Conservation (phyloP, 2,329 filamentous ascomycete species). For the Sclerotinia spermophila region DNA sequence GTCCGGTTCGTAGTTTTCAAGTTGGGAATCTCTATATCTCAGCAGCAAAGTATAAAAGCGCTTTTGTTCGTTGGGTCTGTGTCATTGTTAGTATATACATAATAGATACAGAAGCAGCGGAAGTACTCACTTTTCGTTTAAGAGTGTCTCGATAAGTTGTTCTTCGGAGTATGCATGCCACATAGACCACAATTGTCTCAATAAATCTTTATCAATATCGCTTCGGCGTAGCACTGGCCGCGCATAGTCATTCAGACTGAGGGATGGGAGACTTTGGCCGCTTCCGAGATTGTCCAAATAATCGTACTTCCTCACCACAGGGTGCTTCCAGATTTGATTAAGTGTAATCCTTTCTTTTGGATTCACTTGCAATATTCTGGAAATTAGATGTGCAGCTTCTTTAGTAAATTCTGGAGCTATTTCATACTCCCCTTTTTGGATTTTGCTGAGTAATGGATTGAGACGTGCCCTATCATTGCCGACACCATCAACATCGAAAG, state of each 20-base stretch:
- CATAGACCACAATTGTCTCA: conserved; percentile 82
- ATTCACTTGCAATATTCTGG: conserved; percentile 72
- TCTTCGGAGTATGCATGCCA: conserved; percentile 84
- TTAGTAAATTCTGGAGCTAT: conserved; percentile 60
- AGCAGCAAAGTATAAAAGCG: conserved; percentile 84
- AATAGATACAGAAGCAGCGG: neutral
- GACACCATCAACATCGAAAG: conserved; percentile 60
- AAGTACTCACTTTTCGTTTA: conserved; percentile 56
- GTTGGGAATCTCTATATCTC: conserved; percentile 76
- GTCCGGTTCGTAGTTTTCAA: conserved; percentile 81
- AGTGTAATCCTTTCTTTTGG: conserved; percentile 77
- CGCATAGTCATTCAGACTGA: conserved; percentile 58
- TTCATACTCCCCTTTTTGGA: conserved; percentile 56
- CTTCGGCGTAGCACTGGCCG: conserved; percentile 55
- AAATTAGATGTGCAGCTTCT: conserved; percentile 75
- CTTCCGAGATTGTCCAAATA: conserved; percentile 57
- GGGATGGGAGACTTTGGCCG: conserved; percentile 47
- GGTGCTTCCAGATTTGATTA: conserved; percentile 79
- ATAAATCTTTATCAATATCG: conserved; percentile 75
- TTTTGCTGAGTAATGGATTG: conserved; percentile 57
- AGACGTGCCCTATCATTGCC: conserved; percentile 40
- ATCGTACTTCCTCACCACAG: conserved; percentile 80
- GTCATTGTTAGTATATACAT: neutral
- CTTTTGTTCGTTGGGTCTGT: conserved; percentile 82
- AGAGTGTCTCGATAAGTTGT: conserved; percentile 65